Conservation (phyloP, 352 stramenopile species). For the Elongisporangium anandrum region DNA sequence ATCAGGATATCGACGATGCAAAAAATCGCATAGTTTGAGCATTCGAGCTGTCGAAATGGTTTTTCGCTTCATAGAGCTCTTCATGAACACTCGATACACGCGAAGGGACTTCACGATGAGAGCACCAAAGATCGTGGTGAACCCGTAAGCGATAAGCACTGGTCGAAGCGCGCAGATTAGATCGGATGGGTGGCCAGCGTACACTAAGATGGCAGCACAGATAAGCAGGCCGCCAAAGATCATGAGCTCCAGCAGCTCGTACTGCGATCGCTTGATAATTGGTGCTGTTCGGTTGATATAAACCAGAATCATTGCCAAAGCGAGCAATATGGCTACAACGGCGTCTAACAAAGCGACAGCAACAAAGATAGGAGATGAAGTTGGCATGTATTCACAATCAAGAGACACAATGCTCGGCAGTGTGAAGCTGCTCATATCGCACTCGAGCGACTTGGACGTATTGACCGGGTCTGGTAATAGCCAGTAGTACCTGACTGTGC, state of each 20-base stretch:
- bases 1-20: slow-evolving; percentile 18
- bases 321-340: slow-evolving; percentile 12
- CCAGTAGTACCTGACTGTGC: slow-evolving; percentile 34
- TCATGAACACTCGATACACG: slow-evolving; percentile 37
- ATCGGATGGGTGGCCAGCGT: slow-evolving; percentile 21
- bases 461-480: slow-evolving; percentile 19
- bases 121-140: slow-evolving; percentile 25
- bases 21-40: slow-evolving; percentile 14
- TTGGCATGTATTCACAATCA: slow-evolving; percentile 37
- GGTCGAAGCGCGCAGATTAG: slow-evolving; percentile 28
- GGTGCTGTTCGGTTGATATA: slow-evolving; percentile 22
- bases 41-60: slow-evolving; percentile 12
- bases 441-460: slow-evolving; percentile 24
- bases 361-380: slow-evolving; percentile 15
- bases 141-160: slow-evolving; percentile 18
- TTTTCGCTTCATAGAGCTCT: slow-evolving; percentile 19
- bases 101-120: slow-evolving; percentile 30
- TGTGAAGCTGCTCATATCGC: slow-evolving; percentile 1
- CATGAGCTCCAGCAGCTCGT: slow-evolving; percentile 40
- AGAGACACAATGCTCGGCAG: slow-evolving; percentile 4
- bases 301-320: slow-evolving; percentile 17
- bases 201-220: slow-evolving; percentile 18
- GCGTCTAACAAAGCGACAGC: slow-evolving; percentile 5
- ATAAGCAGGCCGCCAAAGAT: slow-evolving; percentile 32
- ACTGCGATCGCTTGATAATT: slow-evolving; percentile 46